Evolutionary conservation across 805 yeast genomes (phyloP), one percentile per base, ranked within the genome.

Genomic region (Candida succiphila): DNA sequence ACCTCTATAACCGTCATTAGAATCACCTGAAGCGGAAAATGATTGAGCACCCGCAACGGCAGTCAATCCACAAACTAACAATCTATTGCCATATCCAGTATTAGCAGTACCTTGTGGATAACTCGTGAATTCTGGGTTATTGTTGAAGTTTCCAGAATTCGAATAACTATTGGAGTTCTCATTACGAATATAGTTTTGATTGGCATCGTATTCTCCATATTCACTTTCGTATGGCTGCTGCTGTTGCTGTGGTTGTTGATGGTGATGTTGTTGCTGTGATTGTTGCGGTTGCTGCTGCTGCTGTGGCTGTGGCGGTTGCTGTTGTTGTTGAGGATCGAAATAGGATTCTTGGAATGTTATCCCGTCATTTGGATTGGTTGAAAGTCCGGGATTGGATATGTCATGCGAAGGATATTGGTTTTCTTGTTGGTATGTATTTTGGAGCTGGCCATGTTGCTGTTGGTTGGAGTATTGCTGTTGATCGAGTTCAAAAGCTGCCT

Each of bases 31-130:
- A 29, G 28, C 37, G 19, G 9, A 10, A 29, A 52, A 45, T 22
- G 53, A 7, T 36, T 55, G 60, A 2, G 58, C 36, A 2, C 62
- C 62, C 9, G 54, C 42, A 41, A 56, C 34, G 1, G 60, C 42
- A 1, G 62, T 53, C 50, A 58, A 48, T 15, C 62, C 61, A 15
- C 58, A 62, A 20, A 58, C 36, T 21, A 57, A 29, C 3, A 57
- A 18, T 29, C 54, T 54, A 21, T 47, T 46, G 7, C 50, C 42
- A 18, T 4, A 7, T 7, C 23, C 23, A 21, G 7, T 21, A 21
- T 21, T 21, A 21, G 10, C 13, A 17, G 39, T 22, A n/a, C 19
- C 17, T 19, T n/a, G 24, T 26, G 31, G 24, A 33, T 26, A 9
- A 22, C 27, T 14, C 35, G n/a, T 22, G 17, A 17, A 31, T 23